Conservation (phyloP, 2,329 filamentous ascomycete species). For the Penicillium sp. region DNA sequence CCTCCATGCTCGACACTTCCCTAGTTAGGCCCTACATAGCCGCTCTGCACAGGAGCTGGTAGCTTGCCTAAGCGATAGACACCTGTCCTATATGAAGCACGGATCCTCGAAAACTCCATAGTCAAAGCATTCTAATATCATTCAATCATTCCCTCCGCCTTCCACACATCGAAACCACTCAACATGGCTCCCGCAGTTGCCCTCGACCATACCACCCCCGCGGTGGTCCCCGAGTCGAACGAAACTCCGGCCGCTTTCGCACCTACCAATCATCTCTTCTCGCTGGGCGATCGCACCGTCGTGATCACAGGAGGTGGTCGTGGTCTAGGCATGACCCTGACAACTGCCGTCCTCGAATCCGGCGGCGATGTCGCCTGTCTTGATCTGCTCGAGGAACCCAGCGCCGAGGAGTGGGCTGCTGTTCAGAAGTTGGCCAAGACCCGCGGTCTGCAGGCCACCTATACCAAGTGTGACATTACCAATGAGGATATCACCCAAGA, state of each 20-base stretch:
- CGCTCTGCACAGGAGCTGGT: conserved; percentile 5
- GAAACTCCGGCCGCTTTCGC: conserved; percentile 30
- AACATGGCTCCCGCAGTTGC: conserved; percentile 25
- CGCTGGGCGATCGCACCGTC: conserved; percentile 42
- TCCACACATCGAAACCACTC: not conserved
- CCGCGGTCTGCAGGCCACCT: conserved; percentile 38
- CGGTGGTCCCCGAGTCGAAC: conserved; percentile 29
- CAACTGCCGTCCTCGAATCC: conserved; percentile 50
- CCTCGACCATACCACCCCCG: conserved; percentile 21
- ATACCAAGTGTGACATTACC: conserved; percentile 50
- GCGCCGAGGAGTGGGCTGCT: conserved; percentile 40
- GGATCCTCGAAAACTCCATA: not conserved
- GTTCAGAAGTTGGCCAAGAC: conserved; percentile 44
- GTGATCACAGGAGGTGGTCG: conserved; percentile 53
- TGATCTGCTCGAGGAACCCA: conserved; percentile 42
- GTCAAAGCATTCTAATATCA: not conserved
- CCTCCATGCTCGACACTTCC: conserved; percentile 6
- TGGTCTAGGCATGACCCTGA: conserved; percentile 52
- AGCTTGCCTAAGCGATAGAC: not conserved
- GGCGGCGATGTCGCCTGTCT: conserved; percentile 52
- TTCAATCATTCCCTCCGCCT: not conserved
- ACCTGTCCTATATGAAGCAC: conserved; percentile 9
- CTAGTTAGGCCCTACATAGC: conserved; percentile 20
- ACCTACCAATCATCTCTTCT: conserved; percentile 40
- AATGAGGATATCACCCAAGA: conserved; percentile 41